Conservation (phyloP, 192 early-diverging fungal species). For the Funneliformis geosporum region DNA sequence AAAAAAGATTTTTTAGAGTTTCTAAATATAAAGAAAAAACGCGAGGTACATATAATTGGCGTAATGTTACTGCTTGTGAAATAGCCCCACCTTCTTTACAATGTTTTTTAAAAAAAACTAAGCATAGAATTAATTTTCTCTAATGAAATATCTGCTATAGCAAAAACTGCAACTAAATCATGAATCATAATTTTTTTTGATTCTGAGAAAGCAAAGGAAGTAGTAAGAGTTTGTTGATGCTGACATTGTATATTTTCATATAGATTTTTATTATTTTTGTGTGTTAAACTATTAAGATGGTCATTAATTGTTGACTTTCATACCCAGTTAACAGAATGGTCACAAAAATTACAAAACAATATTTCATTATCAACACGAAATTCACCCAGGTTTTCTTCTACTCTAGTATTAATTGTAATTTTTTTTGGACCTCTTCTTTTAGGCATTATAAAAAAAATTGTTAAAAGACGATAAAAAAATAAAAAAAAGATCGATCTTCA, state of each 20-base stretch:
- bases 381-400: not conserved
- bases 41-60: too few relatives aligned
- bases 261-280: not conserved
- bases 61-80: too few relatives aligned
- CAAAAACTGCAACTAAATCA: too few relatives aligned
- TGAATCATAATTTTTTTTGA: too few relatives aligned
- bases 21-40: too few relatives aligned
- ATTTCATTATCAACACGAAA: not conserved
- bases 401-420: not conserved
- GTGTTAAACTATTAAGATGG: not conserved
- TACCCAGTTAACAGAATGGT: not conserved
- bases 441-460: not conserved
- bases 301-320: not conserved
- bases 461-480: not conserved
- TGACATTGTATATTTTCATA: not conserved
- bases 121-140: too few relatives aligned
- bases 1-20: too few relatives aligned
- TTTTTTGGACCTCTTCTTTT: not conserved
- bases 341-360: slow-evolving; percentile 5
- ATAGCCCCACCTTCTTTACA: too few relatives aligned
- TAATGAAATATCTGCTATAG: too few relatives aligned
- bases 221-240: not conserved
- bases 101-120: too few relatives aligned
- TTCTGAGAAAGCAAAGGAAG: not conserved
- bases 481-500: not conserved